These are phyloP conservation scores for Wickerhamiella brachini DNA, from an alignment of 805 yeast genomes.

Conservation along the genomic window DNA sequence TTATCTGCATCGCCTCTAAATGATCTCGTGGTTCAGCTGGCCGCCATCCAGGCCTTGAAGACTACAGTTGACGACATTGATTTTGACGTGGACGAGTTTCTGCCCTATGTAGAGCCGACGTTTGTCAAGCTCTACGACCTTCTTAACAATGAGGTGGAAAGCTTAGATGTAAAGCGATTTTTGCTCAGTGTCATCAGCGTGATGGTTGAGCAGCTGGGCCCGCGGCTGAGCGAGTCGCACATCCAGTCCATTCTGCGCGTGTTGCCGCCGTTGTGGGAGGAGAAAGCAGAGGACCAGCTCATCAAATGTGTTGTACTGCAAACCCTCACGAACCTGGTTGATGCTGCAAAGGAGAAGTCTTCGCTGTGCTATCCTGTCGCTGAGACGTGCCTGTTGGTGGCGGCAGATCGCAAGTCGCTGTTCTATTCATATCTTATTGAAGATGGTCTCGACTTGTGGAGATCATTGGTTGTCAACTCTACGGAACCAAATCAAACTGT, in stretches of 20 bases:
- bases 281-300: slow-evolving; percentile 28
- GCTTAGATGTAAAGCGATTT: slow-evolving; percentile 66
- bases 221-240: slow-evolving; percentile 11
- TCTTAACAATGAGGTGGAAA: slow-evolving; percentile 32
- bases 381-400: slow-evolving; percentile 4
- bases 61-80: slow-evolving; percentile 76
- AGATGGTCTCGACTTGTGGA: slow-evolving; percentile 79
- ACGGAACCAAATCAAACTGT: slow-evolving; percentile 27
- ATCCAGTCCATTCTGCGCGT: slow-evolving; percentile 24
- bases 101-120: slow-evolving; percentile 45
- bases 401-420: slow-evolving; percentile 47
- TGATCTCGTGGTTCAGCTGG: slow-evolving; percentile 70
- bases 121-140: slow-evolving; percentile 37
- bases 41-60: slow-evolving; percentile 57
- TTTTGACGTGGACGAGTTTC: slow-evolving; percentile 53
- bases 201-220: slow-evolving; percentile 28
- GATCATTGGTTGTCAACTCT: slow-evolving; percentile 45
- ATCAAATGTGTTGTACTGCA: slow-evolving; percentile 27
- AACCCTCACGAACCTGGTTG: slow-evolving; percentile 22
- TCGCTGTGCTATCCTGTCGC: slow-evolving; percentile 15
- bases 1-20: slow-evolving; percentile 32
- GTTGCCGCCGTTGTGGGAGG: slow-evolving; percentile 74
- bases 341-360: slow-evolving; percentile 15
- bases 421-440: slow-evolving; percentile 49
- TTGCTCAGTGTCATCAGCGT: slow-evolving; percentile 54